Conservation (phyloP, 768 basidiomycete species). For the Gelatoporia subvermispora region DNA sequence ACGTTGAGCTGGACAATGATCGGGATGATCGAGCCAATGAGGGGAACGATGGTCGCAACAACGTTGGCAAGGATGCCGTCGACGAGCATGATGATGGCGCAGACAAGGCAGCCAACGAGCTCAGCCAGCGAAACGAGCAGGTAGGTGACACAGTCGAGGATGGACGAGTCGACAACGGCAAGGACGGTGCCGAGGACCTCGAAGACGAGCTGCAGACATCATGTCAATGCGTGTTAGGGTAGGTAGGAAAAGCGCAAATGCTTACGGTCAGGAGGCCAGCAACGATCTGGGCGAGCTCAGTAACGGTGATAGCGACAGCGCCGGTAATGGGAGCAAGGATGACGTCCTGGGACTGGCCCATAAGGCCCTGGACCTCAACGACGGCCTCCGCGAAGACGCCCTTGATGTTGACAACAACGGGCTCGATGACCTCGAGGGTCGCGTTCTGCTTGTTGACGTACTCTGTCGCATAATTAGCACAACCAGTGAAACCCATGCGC, state of each 20-base stretch:
- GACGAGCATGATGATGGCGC: constrained; percentile 18
- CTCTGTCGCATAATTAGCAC: constrained; percentile 13
- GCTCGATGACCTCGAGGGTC: constrained; percentile 16
- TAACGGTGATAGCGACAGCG: constrained; percentile 20
- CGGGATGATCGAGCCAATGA: constrained; percentile 14
- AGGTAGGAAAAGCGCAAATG: background rate
- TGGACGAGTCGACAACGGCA: constrained; percentile 8
- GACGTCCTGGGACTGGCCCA: constrained; percentile 14
- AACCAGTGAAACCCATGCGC: too few relatives aligned
- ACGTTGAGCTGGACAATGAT: constrained; percentile 22
- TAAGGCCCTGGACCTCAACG: constrained; percentile 22
- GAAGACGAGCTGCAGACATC: constrained; percentile 23
- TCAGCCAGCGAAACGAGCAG: constrained; percentile 20
- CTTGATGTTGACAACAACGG: constrained; percentile 21
- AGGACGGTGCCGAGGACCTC: constrained; percentile 21
- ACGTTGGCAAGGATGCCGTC: constrained; percentile 20
- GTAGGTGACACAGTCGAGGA: constrained; percentile 13
- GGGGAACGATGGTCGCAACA: constrained; percentile 15
- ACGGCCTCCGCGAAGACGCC: constrained; percentile 18
- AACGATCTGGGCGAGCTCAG: constrained; percentile 21
- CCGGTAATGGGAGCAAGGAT: constrained; percentile 24
- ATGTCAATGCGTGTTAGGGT: background rate
- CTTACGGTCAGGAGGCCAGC: constrained; percentile 19
- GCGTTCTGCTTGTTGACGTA: constrained; percentile 21
- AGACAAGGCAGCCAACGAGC: constrained; percentile 18